A percentile compares a stretch with the other conserved stretches of the same genome.
These are phyloP conservation scores for Auricularia sp. DNA, from an alignment of 768 basidiomycete genomes.

Conservation along the genomic window DNA sequence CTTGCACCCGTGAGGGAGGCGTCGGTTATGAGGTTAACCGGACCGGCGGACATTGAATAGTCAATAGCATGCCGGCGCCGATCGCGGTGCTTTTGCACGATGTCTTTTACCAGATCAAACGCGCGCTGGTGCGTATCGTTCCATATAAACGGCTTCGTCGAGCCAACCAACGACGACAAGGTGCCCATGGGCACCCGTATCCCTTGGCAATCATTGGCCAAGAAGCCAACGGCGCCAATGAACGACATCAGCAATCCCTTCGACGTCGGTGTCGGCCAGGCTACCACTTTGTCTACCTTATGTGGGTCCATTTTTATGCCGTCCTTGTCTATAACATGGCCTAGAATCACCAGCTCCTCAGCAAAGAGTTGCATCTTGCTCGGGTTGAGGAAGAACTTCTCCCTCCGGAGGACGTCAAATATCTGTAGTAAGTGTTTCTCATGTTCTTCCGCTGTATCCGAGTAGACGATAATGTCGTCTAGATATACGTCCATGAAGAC, in stretches of 20 bases:
- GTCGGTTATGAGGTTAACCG: neutral
- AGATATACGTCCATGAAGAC: conserved; percentile 10
- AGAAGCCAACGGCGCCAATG: conserved; percentile 21
- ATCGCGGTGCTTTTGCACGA: conserved; percentile 16
- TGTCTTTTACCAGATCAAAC: conserved; percentile 27
- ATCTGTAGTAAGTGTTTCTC: too few species aligned
- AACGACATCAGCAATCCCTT: conserved; percentile 27
- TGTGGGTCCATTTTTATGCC: conserved; percentile 10
- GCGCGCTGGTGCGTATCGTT: conserved; percentile 10
- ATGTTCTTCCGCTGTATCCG: too few species aligned
- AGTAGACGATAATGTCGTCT: too few species aligned
- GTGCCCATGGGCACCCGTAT: conserved; percentile 32
- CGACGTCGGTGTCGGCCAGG: conserved; percentile 21
- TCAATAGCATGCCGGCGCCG: conserved; percentile 16
- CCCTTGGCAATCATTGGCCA: conserved; percentile 20
- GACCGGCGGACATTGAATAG: too few species aligned
- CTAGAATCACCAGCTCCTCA: conserved; percentile 19
- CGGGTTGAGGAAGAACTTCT: too few species aligned
- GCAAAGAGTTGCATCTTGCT: conserved; percentile 10
- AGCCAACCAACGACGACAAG: conserved; percentile 16
- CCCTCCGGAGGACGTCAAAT: too few species aligned
- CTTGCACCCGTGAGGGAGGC: too few species aligned
- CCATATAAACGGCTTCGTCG: conserved; percentile 21
- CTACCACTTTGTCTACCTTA: conserved; percentile 15
- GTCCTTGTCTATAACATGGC: conserved; percentile 28